Base-by-base conservation (phyloP, 2,329 filamentous ascomycete genomes). In the Dothidotthia symphoricarpi region DNA sequence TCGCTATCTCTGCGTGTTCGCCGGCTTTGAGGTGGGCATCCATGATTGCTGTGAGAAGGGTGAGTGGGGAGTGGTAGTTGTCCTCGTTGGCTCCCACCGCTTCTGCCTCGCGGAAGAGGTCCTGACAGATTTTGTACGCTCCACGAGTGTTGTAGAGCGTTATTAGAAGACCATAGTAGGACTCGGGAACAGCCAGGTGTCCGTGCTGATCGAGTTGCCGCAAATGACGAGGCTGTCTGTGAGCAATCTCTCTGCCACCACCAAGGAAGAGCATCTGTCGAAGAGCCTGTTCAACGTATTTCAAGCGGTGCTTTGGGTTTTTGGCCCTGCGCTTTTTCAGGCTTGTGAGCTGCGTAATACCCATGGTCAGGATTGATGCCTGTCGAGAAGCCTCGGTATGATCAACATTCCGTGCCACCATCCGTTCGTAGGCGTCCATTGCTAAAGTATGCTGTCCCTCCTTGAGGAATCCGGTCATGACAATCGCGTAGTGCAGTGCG, bases 11-110 rank as follows among this genome's bases (percentile, higher is more conserved):
- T 4, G 76, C 69, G 49, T 80, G 76, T 15, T 82, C 73, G 26
- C 72, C 67, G 13, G 82, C 76, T 34, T 74, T 69, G 28, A 80
- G 69, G 55, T 86, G 77, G 1, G 80, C 75, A 15, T 75, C 69
- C 84, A 95, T 90, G 41, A 91, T 66, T 7, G 82, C 65, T 5
- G 62, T 65, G 16, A 69, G 54, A 29, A 69, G 77, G 0, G 71
- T 73, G 16, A 63, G 49, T 9, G 63, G 60, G 1, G 46, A 48
- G 15, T 49, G 45, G 14, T 52, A 55, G 14, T 49, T 45, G 3
- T 41, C 30, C 1, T 34, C 34, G 8, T 50, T 42, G 6, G 44
- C 38, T 14, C 54, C 48, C 5, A 44, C 43, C 17, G 51, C 41
- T 28, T 45, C 36, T 5, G 53, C 55, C 26, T 50, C 47, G 13